Conservation (phyloP, 2,329 filamentous ascomycete species). For the Pyricularia sp. region DNA sequence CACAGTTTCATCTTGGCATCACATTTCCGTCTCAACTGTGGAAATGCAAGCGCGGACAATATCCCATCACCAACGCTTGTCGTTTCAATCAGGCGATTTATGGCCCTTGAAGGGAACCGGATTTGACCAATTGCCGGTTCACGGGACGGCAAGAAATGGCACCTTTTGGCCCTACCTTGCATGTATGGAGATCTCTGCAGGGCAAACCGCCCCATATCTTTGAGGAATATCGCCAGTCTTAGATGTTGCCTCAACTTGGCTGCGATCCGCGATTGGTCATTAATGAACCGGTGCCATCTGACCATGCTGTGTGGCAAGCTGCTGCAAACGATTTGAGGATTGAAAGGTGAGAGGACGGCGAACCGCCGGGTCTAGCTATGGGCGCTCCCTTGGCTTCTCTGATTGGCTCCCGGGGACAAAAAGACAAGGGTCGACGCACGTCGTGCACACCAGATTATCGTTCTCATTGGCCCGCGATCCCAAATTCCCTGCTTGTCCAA, state of each 20-base stretch:
- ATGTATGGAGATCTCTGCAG: background rate
- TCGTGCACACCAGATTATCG: constrained; percentile 4
- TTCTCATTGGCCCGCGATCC: constrained; percentile 8
- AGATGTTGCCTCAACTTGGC: background rate
- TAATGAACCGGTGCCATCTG: background rate
- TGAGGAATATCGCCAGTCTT: background rate
- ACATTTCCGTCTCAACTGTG: background rate
- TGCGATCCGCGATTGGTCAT: background rate
- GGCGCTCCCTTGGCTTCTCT: background rate
- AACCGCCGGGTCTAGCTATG: background rate
- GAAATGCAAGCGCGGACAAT: background rate
- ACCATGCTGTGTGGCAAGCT: background rate
- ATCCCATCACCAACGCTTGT: background rate
- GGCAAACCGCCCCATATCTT: background rate
- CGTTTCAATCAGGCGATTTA: background rate
- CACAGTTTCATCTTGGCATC: background rate
- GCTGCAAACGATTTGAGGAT: background rate
- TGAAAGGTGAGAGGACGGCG: background rate
- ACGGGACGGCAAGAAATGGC: background rate
- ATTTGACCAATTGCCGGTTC: background rate
- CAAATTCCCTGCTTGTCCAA: constrained; percentile 5
- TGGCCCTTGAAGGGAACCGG: background rate
- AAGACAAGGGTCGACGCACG: constrained; percentile 8
- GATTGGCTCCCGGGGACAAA: background rate
- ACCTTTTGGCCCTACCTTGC: background rate